Percentiles rank a stretch among this genome's conserved stretches.
These are phyloP conservation scores for Breynia disticha DNA, from an alignment of 441 rosid species.

Conservation along the genomic window DNA sequence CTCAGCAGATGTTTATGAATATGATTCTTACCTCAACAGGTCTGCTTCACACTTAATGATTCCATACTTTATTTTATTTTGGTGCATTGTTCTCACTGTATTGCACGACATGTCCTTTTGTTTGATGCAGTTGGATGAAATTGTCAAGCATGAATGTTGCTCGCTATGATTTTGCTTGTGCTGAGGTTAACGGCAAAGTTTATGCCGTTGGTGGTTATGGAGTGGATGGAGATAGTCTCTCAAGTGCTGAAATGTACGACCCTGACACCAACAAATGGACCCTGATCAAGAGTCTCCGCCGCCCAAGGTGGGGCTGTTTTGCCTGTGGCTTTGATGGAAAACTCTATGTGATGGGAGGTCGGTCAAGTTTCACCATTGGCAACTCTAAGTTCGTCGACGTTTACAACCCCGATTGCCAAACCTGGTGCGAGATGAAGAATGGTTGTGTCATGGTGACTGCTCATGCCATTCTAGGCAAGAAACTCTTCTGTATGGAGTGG, in stretches of 20 bases:
- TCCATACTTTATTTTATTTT: too few species aligned
- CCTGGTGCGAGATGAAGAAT: conserved; percentile 80
- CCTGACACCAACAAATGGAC: conserved; percentile 61
- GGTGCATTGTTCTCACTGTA: neutral
- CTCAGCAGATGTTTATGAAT: conserved; percentile 71
- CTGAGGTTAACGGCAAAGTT: conserved; percentile 71
- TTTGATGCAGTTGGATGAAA: conserved; percentile 79
- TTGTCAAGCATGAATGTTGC: conserved; percentile 65
- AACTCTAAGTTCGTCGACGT: conserved; percentile 76
- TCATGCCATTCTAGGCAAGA: conserved; percentile 69
- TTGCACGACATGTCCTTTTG: neutral
- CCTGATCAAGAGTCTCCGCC: conserved; percentile 63
- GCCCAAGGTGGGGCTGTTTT: conserved; percentile 91
- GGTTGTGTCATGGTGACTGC: conserved; percentile 96
- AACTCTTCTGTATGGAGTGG: conserved; percentile 91
- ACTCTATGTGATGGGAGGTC: conserved; percentile 94
- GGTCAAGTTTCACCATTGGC: conserved; percentile 93
- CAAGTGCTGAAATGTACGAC: conserved; percentile 75
- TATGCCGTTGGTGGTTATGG: conserved; percentile 88
- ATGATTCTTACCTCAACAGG: conserved; percentile 93
- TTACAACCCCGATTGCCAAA: conserved; percentile 52
- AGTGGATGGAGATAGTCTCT: conserved; percentile 56
- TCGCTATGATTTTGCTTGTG: conserved; percentile 83
- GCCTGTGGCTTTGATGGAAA: conserved; percentile 75
- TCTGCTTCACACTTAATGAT: conserved; percentile 24